Evolutionary conservation across 179 eudicot species (phyloP), one percentile per base, ranked within the genome.

Genomic region (Spergularia azorica): DNA sequence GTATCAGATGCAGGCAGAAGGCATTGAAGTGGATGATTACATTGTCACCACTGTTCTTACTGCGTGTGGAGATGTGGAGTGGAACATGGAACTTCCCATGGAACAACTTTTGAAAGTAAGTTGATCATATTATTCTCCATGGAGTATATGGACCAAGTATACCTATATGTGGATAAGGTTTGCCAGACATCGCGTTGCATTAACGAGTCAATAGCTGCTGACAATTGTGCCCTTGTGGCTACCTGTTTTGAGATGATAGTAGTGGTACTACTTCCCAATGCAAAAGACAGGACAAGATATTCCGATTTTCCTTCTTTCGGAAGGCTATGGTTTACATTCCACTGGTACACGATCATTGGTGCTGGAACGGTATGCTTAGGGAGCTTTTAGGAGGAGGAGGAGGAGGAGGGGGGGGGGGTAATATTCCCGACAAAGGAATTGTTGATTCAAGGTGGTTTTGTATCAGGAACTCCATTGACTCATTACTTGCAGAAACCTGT

Each of bases 1-100:
- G 86, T 92, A 92, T 54, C 81, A 85, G 63, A 94, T 94, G 98
- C 88, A 85, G 83, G 90, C 77, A n/a, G 92, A 91, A 79, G 95
- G 98, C 20, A 69, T 89, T 71, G 85, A 83, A 80, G 86, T 89
- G 61, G 97, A 92, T 59, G 93, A 92, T 79, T 83, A 87, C 64
- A 74, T 85, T 67, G 82, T 83, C 57, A 66, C 93, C 9, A 88
- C 85, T 15, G 98, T 93, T 73, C 92, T 94, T 51, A 86, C 87
- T 74, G 88, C 91, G 4, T 91, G 95, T 79, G 95, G 98, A 60
- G 96, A 85, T 73, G 78, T 84, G 60, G 89, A 84, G 74, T 86
- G 91, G 90, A 80, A 80, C 54, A 32, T 62, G 69, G 86, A 84
- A 32, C 70, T 81, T 61, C 63, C 80, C 54, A 20, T 78, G 3